These are phyloP conservation scores for Leptographium procerum DNA, from an alignment of 2,329 filamentous ascomycete species.

Conservation along the genomic window DNA sequence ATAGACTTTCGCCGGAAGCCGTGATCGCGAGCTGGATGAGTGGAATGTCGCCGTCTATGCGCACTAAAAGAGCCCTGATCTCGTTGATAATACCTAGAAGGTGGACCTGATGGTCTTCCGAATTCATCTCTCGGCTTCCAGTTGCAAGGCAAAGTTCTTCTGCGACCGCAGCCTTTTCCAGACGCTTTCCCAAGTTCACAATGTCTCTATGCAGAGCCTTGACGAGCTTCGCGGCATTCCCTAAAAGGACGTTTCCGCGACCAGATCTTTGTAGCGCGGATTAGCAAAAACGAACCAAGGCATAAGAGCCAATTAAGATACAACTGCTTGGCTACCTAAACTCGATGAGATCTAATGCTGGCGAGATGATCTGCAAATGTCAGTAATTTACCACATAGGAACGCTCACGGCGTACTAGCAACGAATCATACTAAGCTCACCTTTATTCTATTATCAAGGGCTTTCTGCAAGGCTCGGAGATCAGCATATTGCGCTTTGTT, in stretches of 20 bases:
- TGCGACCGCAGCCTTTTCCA: constrained; percentile 57
- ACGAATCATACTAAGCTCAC: constrained; percentile 24
- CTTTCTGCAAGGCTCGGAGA: constrained; percentile 57
- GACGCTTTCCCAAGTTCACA: constrained; percentile 61
- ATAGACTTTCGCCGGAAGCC: constrained; percentile 80
- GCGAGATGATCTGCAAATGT: constrained; percentile 61
- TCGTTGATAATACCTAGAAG: constrained; percentile 60
- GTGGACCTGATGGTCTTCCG: constrained; percentile 49
- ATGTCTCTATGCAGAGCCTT: constrained; percentile 78
- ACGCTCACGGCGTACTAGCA: background rate
- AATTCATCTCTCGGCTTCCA: constrained; percentile 33
- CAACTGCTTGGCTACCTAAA: constrained; percentile 55
- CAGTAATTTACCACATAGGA: background rate
- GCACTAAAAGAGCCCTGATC: constrained; percentile 61
- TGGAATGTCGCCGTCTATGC: constrained; percentile 85
- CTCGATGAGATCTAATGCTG: constrained; percentile 85
- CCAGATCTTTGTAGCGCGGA: constrained; percentile 26
- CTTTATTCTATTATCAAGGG: constrained; percentile 76
- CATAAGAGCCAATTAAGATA: background rate
- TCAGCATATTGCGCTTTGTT: constrained; percentile 57
- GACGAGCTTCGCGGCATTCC: constrained; percentile 74
- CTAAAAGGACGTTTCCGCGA: constrained; percentile 50
- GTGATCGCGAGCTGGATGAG: constrained; percentile 89
- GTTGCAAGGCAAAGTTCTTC: constrained; percentile 40
- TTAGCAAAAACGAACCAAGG: background rate